Conservation (phyloP, 495 filamentous ascomycete genomes). For the Penicillium cinerascens region DNA sequence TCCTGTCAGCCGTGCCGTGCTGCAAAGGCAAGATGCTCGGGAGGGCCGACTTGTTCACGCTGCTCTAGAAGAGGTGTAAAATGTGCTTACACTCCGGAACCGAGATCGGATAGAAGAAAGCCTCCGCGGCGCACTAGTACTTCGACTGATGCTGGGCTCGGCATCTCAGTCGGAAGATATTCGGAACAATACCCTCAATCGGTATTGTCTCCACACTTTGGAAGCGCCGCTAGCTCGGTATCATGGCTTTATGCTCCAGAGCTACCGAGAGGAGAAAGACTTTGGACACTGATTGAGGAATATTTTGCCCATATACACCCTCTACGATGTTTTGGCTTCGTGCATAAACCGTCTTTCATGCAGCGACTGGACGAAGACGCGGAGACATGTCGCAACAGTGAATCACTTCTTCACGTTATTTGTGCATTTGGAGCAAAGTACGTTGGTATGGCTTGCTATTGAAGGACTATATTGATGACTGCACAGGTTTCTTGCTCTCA, state of each 20-base stretch:
- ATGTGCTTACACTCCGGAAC: slow-evolving; percentile 15
- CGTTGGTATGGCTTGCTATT: not conserved
- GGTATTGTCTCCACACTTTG: not conserved
- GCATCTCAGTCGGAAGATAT: not conserved
- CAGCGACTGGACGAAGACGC: slow-evolving; percentile 20
- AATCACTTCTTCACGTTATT: slow-evolving; percentile 21
- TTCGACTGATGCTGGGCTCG: not conserved
- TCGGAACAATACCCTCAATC: not conserved
- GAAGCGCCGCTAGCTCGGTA: not conserved
- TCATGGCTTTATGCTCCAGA: slow-evolving; percentile 11
- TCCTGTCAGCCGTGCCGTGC: slow-evolving; percentile 23
- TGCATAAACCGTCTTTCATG: slow-evolving; percentile 28
- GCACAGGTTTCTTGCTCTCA: slow-evolving; percentile 11
- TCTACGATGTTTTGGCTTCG: slow-evolving; percentile 25
- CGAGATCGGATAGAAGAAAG: not conserved
- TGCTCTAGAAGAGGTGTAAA: slow-evolving; percentile 18
- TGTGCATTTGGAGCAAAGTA: slow-evolving; percentile 29
- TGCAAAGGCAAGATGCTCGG: slow-evolving; percentile 27
- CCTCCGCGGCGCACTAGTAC: not conserved
- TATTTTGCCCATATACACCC: slow-evolving; percentile 28
- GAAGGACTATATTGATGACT: not conserved
- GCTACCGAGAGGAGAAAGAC: slow-evolving; percentile 9
- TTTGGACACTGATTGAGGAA: slow-evolving; percentile 16
- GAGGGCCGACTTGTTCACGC: slow-evolving; percentile 15
- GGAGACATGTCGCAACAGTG: slow-evolving; percentile 7